Evolutionary conservation across 2,329 filamentous ascomycete genomes (phyloP).

Genomic region (Aspergillus ochraceus): DNA sequence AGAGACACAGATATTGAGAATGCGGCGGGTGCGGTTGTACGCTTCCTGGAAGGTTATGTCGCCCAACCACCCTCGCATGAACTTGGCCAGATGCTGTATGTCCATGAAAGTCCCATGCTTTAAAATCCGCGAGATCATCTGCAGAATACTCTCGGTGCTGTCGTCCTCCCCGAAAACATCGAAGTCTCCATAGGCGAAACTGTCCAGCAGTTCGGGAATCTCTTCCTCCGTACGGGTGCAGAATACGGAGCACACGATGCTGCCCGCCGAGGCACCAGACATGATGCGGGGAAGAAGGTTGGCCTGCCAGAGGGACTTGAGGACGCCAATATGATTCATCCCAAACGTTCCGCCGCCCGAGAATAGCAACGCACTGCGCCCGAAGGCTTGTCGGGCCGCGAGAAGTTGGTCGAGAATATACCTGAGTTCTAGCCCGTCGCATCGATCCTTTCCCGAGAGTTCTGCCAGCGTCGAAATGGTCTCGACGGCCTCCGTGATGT

Average conservation of each 20-base stretch:
- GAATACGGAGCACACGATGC: constrained; percentile 78
- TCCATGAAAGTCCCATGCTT: constrained; percentile 85
- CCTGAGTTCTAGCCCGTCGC: constrained; percentile 58
- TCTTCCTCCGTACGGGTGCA: constrained; percentile 78
- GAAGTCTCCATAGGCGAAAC: constrained; percentile 77
- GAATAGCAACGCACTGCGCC: constrained; percentile 77
- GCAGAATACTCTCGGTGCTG: constrained; percentile 62
- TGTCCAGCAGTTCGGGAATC: constrained; percentile 66
- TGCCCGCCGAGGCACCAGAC: constrained; percentile 82
- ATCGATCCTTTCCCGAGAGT: constrained; percentile 51
- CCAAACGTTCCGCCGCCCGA: constrained; percentile 88
- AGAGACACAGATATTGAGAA: constrained; percentile 92
- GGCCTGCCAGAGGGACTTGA: constrained; percentile 76
- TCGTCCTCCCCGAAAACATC: constrained; percentile 71
- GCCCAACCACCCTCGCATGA: constrained; percentile 78
- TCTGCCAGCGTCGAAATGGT: constrained; percentile 74
- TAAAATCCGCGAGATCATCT: constrained; percentile 69
- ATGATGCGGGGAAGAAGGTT: constrained; percentile 80
- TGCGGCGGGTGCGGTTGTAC: constrained; percentile 88
- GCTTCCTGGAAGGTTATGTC: constrained; percentile 95
- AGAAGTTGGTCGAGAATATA: constrained; percentile 68
- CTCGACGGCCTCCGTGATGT: constrained; percentile 75
- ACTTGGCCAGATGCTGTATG: constrained; percentile 74
- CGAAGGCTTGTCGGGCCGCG: constrained; percentile 74
- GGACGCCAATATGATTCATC: constrained; percentile 87